Base-by-base conservation (phyloP, 345 rosid genomes). In the Aquilaria sinensis region DNA sequence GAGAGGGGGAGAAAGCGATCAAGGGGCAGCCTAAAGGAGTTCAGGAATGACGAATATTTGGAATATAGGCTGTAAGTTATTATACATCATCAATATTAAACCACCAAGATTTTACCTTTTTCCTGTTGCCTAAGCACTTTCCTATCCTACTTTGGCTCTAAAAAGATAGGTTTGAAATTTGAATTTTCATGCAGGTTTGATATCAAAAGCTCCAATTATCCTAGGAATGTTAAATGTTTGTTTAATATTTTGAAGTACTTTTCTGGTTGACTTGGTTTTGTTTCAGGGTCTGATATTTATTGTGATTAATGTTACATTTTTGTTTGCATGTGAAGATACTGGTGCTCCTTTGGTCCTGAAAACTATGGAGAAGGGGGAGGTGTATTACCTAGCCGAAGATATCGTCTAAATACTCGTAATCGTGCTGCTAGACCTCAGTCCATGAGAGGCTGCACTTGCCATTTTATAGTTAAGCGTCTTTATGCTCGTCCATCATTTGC, bases 301-400 rank as follows among this genome's bases (percentile, higher is more conserved):
- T 48, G 10, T 34, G 33, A 47, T 32, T 6, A 11, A 16, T 51
- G 23, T 48, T n/a, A 13, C 59, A 16, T 41, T 58, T 67, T 46
- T 4, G 11, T 51, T 37, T 23, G 5, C n/a, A 51, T 57, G 12
- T 56, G 56, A 60, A 88, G 99, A 80, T 90, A 90, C 78, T 90
- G 96, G 93, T 94, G 96, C 53, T 94, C 89, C n/a, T 88, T 90
- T 65, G 99, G 99, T 59, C 96, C 97, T 65, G 96, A 94, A 83
- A 90, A 90, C 81, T 90, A 94, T 64, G 97, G 97, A 15, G 95
- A 90, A 83, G 97, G 96, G 64, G 97, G 99, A 63, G 77, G 75
- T 51, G 74, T 85, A 51, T 78, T 94, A 47, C 99, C 99, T 33
- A 90, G 96, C 75, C 76, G 96, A 73, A 94, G 78, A 56, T 88